Evolutionary conservation across 2,329 filamentous ascomycete species (phyloP).

Genomic region (Pezicula rhizophila): DNA sequence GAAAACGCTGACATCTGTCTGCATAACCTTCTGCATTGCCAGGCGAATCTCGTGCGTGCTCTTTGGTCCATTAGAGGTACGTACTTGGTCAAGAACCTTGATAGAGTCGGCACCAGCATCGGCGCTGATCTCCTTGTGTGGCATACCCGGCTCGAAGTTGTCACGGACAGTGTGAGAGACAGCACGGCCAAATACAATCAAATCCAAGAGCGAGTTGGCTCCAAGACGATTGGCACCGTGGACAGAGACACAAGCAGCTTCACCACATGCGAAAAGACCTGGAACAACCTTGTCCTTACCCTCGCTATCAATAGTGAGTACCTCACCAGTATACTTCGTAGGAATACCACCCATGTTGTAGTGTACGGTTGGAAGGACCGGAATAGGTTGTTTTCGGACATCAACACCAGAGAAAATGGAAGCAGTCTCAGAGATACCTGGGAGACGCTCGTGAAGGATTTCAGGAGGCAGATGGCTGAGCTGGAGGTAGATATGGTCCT

Average conservation of each 20-base stretch:
- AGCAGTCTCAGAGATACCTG: slow-evolving; percentile 97
- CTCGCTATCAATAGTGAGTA: slow-evolving; percentile 77
- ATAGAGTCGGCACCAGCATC: slow-evolving; percentile 89
- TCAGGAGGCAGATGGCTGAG: slow-evolving; percentile 91
- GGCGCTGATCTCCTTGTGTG: slow-evolving; percentile 71
- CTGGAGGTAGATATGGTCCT: slow-evolving; percentile 98
- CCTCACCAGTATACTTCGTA: slow-evolving; percentile 94
- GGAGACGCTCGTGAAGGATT: slow-evolving; percentile 90
- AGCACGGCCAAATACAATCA: slow-evolving; percentile 95
- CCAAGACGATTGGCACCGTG: slow-evolving; percentile 97
- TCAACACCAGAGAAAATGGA: slow-evolving; percentile 97
- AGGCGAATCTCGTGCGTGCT: slow-evolving; percentile 82
- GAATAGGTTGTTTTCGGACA: slow-evolving; percentile 94
- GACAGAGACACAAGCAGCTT: slow-evolving; percentile 95
- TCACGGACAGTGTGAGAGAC: slow-evolving; percentile 96
- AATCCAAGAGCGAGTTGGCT: slow-evolving; percentile 95
- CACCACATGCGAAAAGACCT: slow-evolving; percentile 92
- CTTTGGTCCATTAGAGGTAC: slow-evolving; percentile 78
- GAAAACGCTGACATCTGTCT: slow-evolving; percentile 95
- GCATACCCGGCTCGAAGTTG: slow-evolving; percentile 78
- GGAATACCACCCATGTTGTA: slow-evolving; percentile 99
- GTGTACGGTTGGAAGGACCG: slow-evolving; percentile 92
- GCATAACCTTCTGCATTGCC: slow-evolving; percentile 97
- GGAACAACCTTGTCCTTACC: slow-evolving; percentile 92
- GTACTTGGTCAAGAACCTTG: slow-evolving; percentile 75